Percentiles rank a stretch among this genome's conserved stretches.
These are phyloP conservation scores for Mycena pura DNA, from an alignment of 768 basidiomycete genomes.

Conservation along the genomic window DNA sequence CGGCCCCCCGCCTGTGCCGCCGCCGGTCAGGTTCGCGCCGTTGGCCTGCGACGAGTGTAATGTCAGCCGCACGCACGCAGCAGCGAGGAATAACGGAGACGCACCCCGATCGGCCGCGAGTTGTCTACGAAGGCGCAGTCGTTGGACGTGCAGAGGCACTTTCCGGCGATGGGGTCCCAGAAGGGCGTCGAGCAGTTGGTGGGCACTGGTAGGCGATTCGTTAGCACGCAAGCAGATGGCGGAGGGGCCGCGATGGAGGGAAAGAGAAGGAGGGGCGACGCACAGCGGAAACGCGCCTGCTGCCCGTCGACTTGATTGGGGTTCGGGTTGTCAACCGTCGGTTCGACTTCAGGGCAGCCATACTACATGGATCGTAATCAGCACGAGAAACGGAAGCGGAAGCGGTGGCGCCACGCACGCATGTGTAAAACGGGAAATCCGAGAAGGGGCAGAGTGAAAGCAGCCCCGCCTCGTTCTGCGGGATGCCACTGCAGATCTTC, in stretches of 20 bases:
- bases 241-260: neutral
- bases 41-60: constrained; percentile 42
- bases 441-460: constrained; percentile 66
- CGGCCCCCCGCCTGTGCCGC: constrained; percentile 53
- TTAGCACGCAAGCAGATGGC: neutral
- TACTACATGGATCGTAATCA: constrained; percentile 51
- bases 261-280: neutral
- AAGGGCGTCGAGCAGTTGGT: constrained; percentile 78
- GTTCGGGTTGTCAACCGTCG: constrained; percentile 67
- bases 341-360: constrained; percentile 66
- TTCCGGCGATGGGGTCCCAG: constrained; percentile 77
- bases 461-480: constrained; percentile 67
- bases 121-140: constrained; percentile 69
- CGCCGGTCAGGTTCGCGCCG: constrained; percentile 68
- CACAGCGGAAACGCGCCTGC: constrained; percentile 61
- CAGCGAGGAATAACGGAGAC: neutral
- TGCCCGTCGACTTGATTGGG: too few relatives aligned
- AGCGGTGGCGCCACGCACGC: constrained; percentile 51
- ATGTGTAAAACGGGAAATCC: constrained; percentile 83
- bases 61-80: neutral
- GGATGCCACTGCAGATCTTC: constrained; percentile 82
- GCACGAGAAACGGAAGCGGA: neutral
- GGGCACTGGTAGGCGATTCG: constrained; percentile 51
- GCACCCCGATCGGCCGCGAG: constrained; percentile 64
- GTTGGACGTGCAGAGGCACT: constrained; percentile 64